phyloP scores from a whole-genome alignment of 225 moss, liverwort and hornwort genomes.

The Pseudisothecium myosuroides region DNA sequence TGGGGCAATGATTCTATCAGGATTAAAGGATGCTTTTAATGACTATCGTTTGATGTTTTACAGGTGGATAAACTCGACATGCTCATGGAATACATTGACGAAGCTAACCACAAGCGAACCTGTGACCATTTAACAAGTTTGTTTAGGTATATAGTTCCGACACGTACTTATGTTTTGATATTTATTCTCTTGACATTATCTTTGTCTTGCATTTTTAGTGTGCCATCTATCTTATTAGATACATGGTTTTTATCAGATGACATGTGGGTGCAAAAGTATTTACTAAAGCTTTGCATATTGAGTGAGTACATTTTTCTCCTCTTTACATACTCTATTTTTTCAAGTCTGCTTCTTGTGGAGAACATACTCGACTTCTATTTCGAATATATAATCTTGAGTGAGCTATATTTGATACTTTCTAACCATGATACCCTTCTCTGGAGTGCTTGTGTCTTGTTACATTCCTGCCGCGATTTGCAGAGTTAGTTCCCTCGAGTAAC shows the following conservation, averaged over 20 bases:
- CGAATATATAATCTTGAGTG: not conserved
- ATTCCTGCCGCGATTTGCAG: not conserved
- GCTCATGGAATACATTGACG: slow-evolving; percentile 82
- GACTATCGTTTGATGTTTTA: not conserved
- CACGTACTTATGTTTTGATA: not conserved
- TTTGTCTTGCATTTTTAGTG: not conserved
- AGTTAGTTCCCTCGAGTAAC: not conserved
- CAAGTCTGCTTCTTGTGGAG: not conserved
- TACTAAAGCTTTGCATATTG: not conserved
- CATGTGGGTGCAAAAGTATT: not conserved
- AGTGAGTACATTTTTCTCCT: not conserved
- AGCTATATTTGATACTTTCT: not conserved
- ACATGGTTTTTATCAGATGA: not conserved
- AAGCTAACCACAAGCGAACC: slow-evolving; percentile 88
- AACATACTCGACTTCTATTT: not conserved
- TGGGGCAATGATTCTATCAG: not conserved
- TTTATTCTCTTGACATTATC: not conserved
- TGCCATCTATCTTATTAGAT: not conserved
- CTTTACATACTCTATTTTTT: not conserved
- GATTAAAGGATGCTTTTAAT: not conserved
- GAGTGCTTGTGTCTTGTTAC: not conserved
- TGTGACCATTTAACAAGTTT: slow-evolving; percentile 94
- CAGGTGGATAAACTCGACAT: slow-evolving; percentile 91
- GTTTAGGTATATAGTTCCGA: slow-evolving; percentile 43
- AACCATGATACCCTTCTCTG: not conserved